These are phyloP conservation scores for Tetracladium marchalianum DNA, from an alignment of 495 filamentous ascomycete genomes.

Conservation along the genomic window DNA sequence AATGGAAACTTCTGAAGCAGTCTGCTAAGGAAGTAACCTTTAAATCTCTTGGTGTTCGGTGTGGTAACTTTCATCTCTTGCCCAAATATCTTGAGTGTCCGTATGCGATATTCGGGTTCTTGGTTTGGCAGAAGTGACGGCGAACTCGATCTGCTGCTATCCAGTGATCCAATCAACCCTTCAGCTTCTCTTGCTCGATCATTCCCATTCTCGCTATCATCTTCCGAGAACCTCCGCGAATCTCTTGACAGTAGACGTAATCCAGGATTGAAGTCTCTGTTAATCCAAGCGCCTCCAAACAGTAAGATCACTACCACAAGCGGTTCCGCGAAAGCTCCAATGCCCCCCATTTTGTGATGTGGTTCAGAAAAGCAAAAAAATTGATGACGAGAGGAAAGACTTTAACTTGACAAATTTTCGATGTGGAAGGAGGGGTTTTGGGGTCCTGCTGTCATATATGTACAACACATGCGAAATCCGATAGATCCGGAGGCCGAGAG, in stretches of 20 bases:
- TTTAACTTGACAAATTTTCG: no score
- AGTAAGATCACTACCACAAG: slow-evolving; percentile 44
- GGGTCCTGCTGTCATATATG: no score
- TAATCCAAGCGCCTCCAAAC: slow-evolving; percentile 52
- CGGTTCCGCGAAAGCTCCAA: slow-evolving; percentile 41
- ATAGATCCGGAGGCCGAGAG: no score
- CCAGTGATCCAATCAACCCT: slow-evolving; percentile 1
- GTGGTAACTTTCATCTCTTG: slow-evolving; percentile 26
- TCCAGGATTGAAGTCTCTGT: slow-evolving; percentile 26
- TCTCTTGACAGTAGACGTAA: slow-evolving; percentile 1
- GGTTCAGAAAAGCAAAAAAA: no score
- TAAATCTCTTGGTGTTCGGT: slow-evolving; percentile 46
- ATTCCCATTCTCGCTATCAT: neutral
- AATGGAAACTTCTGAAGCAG: slow-evolving; percentile 63
- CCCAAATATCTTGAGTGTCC: slow-evolving; percentile 15
- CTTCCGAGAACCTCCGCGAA: slow-evolving; percentile 2
- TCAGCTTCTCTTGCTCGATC: neutral
- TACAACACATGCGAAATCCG: no score
- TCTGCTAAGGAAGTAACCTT: slow-evolving; percentile 42
- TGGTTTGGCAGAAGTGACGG: slow-evolving; percentile 4
- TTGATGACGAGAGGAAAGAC: no score
- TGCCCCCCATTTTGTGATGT: slow-evolving; percentile 23
- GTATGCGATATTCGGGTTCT: slow-evolving; percentile 12
- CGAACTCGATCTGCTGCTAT: slow-evolving; percentile 1
- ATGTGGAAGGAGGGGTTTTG: no score